Percentiles rank a stretch among this genome's conserved stretches.
Conservation (phyloP, 495 filamentous ascomycete species). For the Xylaria sp. region DNA sequence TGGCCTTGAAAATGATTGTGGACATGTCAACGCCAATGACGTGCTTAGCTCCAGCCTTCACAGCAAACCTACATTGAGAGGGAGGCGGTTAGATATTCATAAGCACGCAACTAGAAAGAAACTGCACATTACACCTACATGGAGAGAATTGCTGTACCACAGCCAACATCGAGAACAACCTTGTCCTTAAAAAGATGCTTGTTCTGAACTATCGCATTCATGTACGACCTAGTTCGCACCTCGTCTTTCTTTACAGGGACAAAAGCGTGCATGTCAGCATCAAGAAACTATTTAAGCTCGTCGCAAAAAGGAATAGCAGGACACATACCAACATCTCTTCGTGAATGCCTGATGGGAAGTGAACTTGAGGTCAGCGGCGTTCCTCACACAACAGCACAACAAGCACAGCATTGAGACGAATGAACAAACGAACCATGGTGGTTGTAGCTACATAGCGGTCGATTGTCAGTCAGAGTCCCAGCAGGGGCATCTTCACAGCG, state of each 20-base stretch:
- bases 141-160: conserved; percentile 90
- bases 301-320: conserved; percentile 16
- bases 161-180: conserved; percentile 90
- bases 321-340: conserved; percentile 95
- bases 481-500: conserved; percentile 12
- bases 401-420: conserved; percentile 26
- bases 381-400: conserved; percentile 12
- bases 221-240: conserved; percentile 92
- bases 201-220: conserved; percentile 94
- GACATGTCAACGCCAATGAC: conserved; percentile 96
- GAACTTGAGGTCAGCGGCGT: conserved; percentile 41
- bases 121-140: conserved; percentile 59
- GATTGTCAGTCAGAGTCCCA: conserved; percentile 36
- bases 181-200: conserved; percentile 91
- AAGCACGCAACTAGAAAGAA: background rate
- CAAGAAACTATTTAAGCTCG: conserved; percentile 9
- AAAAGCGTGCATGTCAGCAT: conserved; percentile 31
- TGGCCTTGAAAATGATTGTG: conserved; percentile 86
- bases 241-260: conserved; percentile 84
- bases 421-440: conserved; percentile 81
- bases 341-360: conserved; percentile 73
- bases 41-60: conserved; percentile 84
- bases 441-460: conserved; percentile 71
- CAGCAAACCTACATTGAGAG: conserved; percentile 70
- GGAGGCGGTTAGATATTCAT: conserved; percentile 23